Evolutionary conservation across 768 basidiomycete genomes (phyloP).

Genomic region (Tricholoma sp.): DNA sequence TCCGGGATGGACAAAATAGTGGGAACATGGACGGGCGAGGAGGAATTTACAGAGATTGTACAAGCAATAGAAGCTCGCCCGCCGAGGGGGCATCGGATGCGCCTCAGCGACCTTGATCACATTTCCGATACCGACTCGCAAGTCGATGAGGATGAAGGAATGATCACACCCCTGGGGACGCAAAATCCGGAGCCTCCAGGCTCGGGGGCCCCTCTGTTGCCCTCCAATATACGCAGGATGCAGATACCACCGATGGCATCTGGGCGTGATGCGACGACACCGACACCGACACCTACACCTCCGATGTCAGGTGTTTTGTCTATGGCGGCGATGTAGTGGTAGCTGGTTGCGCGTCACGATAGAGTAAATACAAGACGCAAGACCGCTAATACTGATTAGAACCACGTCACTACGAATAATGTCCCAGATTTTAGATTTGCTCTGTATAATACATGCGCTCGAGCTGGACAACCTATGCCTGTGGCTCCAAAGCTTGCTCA

Average conservation of each 20-base stretch:
- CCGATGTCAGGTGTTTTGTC: constrained; percentile 7
- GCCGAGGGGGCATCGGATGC: constrained; percentile 28
- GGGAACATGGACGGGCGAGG: constrained; percentile 53
- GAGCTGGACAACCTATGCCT: background rate
- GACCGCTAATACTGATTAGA: too few species aligned
- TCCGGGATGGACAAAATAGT: constrained; percentile 47
- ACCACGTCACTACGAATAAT: too few species aligned
- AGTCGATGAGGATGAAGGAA: constrained; percentile 16
- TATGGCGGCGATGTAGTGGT: constrained; percentile 4
- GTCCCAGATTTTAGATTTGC: background rate
- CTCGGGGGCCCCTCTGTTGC: constrained; percentile 44
- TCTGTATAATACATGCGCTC: background rate
- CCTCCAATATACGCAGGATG: constrained; percentile 32
- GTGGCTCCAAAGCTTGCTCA: constrained; percentile 29
- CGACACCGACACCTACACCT: constrained; percentile 39
- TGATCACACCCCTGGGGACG: constrained; percentile 46
- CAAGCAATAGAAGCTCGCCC: constrained; percentile 44
- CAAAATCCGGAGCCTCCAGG: constrained; percentile 57
- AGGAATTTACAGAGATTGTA: constrained; percentile 54
- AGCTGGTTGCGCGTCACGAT: background rate
- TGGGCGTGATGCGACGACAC: constrained; percentile 41
- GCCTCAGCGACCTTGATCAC: constrained; percentile 19
- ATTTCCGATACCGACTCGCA: constrained; percentile 15
- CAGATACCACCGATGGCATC: constrained; percentile 34
- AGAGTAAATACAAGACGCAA: background rate